Percentiles rank a stretch among this genome's conserved stretches.
Conservation (phyloP, 176 grass and related monocot species). For the Tuctoria greenei region DNA sequence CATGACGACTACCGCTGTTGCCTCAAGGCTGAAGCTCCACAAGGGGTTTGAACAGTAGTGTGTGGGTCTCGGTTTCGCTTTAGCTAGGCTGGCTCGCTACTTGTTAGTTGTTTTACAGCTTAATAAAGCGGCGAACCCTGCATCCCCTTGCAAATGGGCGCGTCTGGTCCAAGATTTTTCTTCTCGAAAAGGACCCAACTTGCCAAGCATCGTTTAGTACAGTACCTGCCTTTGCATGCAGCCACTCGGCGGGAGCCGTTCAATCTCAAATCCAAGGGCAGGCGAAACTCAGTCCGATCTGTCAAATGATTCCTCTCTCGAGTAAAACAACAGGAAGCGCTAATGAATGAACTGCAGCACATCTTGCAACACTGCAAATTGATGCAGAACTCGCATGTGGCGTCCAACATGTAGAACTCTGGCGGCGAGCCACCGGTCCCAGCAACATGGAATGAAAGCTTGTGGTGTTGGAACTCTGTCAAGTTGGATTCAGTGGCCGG, state of each 20-base stretch:
- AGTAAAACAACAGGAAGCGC: not conserved
- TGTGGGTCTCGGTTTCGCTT: not conserved
- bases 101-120: not conserved
- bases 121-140: constrained; percentile 28
- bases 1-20: constrained; percentile 23
- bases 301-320: constrained; percentile 1
- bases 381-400: constrained; percentile 14
- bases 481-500: not conserved
- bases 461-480: not conserved
- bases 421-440: not conserved
- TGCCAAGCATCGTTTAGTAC: not conserved
- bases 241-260: not conserved
- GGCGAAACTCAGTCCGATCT: not conserved
- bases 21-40: not conserved
- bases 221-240: not conserved
- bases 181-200: not conserved
- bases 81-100: constrained; percentile 3
- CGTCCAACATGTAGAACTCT: not conserved
- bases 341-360: constrained; percentile 5
- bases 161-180: not conserved
- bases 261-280: not conserved
- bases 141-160: not conserved
- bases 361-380: not conserved
- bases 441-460: not conserved
- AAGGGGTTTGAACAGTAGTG: not conserved